phyloP scores from a whole-genome alignment of 495 filamentous ascomycete genomes.

The Patellaria atrata region DNA sequence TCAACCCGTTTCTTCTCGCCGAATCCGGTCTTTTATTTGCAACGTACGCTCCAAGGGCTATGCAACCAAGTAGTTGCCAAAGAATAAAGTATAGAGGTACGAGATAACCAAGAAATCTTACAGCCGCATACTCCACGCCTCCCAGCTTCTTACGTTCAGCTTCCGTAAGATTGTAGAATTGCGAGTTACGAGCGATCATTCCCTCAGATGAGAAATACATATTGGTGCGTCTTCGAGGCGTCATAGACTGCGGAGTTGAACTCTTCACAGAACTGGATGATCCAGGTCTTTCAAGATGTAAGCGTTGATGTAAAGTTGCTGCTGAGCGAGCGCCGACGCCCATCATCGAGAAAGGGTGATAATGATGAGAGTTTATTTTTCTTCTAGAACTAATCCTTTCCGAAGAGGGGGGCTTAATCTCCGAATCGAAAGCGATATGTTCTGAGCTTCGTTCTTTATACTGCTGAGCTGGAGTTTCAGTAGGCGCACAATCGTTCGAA shows the following conservation, averaged over 20 bases:
- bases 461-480: too few relatives aligned
- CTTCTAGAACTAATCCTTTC: too few relatives aligned
- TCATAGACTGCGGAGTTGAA: not conserved
- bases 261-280: not conserved
- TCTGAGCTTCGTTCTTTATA: too few relatives aligned
- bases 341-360: slow-evolving; percentile 36
- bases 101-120: slow-evolving; percentile 53
- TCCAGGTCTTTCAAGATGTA: not conserved
- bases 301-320: slow-evolving; percentile 7
- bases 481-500: too few relatives aligned
- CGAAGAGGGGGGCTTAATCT: too few relatives aligned
- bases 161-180: slow-evolving; percentile 52
- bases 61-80: slow-evolving; percentile 55
- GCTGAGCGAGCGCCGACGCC: slow-evolving; percentile 39
- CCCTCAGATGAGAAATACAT: slow-evolving; percentile 30
- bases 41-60: slow-evolving; percentile 63
- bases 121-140: slow-evolving; percentile 66
- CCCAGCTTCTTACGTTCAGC: slow-evolving; percentile 60
- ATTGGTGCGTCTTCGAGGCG: slow-evolving; percentile 8
- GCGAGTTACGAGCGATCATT: slow-evolving; percentile 51
- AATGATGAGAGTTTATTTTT: too few relatives aligned
- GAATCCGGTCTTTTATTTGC: slow-evolving; percentile 41
- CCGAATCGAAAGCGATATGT: too few relatives aligned
- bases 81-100: slow-evolving; percentile 61
- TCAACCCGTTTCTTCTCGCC: slow-evolving; percentile 51